Percentiles rank a stretch among this genome's conserved stretches.
Conservation (phyloP, 208 protist species). For the Acanthamoeba royreba region DNA sequence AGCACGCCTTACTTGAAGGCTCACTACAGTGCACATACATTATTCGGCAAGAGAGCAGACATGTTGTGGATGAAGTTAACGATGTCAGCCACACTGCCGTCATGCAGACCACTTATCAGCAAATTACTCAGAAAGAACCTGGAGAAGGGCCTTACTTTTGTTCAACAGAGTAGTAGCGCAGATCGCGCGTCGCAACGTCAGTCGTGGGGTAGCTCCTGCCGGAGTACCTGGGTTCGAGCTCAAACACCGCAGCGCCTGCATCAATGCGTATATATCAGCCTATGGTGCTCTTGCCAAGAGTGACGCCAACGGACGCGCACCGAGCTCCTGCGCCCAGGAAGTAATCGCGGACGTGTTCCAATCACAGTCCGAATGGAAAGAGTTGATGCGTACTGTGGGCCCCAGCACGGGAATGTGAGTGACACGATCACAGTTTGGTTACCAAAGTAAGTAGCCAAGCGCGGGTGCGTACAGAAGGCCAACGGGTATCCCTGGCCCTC, state of each 20-base stretch:
- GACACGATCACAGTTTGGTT: neutral
- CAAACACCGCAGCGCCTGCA: neutral
- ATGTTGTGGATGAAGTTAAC: neutral
- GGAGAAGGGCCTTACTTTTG: conserved; percentile 5
- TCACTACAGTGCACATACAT: neutral
- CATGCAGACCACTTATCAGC: neutral
- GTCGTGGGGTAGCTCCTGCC: neutral
- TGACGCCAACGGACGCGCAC: neutral
- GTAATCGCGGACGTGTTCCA: neutral
- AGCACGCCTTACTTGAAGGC: neutral
- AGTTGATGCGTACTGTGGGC: neutral
- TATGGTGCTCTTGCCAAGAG: neutral
- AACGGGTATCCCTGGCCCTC: neutral
- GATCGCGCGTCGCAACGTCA: neutral
- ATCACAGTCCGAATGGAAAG: neutral
- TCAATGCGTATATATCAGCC: neutral
- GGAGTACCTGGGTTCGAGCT: conserved; percentile 1
- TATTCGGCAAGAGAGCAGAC: neutral
- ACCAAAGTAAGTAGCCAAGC: neutral
- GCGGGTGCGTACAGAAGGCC: neutral
- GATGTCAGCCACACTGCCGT: neutral
- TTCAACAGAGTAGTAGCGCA: conserved; percentile 29
- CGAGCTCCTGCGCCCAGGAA: conserved; percentile 10
- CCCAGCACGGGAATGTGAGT: neutral
- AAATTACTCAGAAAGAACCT: neutral